A percentile compares a stretch with the other conserved stretches of the same genome.
Evolutionary conservation across 768 basidiomycete species (phyloP).

Genomic region (Hortiboletus campestris): DNA sequence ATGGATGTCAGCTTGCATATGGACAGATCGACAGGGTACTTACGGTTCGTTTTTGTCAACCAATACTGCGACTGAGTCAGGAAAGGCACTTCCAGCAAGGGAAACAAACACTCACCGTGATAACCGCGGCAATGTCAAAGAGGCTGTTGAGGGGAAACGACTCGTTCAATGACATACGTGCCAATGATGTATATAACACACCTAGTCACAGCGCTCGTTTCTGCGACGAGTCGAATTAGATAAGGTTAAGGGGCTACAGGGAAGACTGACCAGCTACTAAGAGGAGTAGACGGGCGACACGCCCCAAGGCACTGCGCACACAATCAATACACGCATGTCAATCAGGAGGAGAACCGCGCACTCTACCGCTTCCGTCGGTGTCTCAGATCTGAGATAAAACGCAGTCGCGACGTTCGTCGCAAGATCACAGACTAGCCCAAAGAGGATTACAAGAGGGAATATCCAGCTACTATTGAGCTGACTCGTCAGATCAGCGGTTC

Average conservation of each 20-base stretch:
- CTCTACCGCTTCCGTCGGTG: background rate
- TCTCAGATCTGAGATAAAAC: constrained; percentile 9
- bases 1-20: background rate
- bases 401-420: constrained; percentile 5
- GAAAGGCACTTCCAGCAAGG: background rate
- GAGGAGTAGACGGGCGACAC: background rate
- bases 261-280: constrained; percentile 13
- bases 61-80: constrained; percentile 12
- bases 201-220: constrained; percentile 16
- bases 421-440: constrained; percentile 19
- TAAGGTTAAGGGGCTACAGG: background rate
- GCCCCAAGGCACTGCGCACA: constrained; percentile 4
- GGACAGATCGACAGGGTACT: background rate
- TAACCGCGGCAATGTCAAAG: background rate
- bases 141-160: constrained; percentile 2
- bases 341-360: background rate
- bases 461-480: constrained; percentile 16
- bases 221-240: constrained; percentile 12
- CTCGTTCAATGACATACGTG: background rate
- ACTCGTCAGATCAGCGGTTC: background rate
- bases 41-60: constrained; percentile 13
- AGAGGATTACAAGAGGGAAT: constrained; percentile 18
- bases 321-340: background rate
- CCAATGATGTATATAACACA: background rate
- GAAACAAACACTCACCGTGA: constrained; percentile 12